A percentile compares a stretch with the other conserved stretches of the same genome.
These are phyloP conservation scores for Diaporthe batatas DNA, from an alignment of 2,329 filamentous ascomycete genomes.

Conservation along the genomic window DNA sequence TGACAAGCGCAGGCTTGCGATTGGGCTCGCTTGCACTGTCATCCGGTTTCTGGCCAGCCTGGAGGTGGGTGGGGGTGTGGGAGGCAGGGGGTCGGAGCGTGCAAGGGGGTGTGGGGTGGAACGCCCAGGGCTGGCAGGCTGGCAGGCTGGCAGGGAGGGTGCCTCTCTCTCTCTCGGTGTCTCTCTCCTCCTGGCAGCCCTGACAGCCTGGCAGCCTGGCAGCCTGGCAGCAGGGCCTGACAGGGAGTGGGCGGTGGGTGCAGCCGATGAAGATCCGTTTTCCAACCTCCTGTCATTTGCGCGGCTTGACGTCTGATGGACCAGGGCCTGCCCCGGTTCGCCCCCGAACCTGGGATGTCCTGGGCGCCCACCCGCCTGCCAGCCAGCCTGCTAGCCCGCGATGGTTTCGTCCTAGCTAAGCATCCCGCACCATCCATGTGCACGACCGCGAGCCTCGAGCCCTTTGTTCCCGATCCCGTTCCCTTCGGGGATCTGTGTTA, in stretches of 20 bases:
- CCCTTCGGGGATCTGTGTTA: conserved; percentile 29
- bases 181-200: no score
- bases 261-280: conserved; percentile 42
- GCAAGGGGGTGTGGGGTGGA: neutral
- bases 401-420: conserved; percentile 37
- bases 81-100: neutral
- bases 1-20: conserved; percentile 41
- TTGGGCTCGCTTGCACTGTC: conserved; percentile 42
- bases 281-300: conserved; percentile 41
- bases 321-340: conserved; percentile 17
- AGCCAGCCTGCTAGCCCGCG: conserved; percentile 17
- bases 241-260: conserved; percentile 19
- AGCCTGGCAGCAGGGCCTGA: neutral
- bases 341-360: conserved; percentile 1
- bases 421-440: conserved; percentile 32
- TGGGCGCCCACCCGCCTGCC: neutral
- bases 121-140: neutral
- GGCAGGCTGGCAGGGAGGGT: neutral
- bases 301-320: conserved; percentile 28
- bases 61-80: conserved; percentile 3
- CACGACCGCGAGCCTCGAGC: conserved; percentile 28
- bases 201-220: no score
- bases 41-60: conserved; percentile 42
- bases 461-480: conserved; percentile 33
- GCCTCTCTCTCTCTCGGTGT: no score